Conservation (phyloP, 2,329 filamentous ascomycete genomes). For the Geosmithia flava region DNA sequence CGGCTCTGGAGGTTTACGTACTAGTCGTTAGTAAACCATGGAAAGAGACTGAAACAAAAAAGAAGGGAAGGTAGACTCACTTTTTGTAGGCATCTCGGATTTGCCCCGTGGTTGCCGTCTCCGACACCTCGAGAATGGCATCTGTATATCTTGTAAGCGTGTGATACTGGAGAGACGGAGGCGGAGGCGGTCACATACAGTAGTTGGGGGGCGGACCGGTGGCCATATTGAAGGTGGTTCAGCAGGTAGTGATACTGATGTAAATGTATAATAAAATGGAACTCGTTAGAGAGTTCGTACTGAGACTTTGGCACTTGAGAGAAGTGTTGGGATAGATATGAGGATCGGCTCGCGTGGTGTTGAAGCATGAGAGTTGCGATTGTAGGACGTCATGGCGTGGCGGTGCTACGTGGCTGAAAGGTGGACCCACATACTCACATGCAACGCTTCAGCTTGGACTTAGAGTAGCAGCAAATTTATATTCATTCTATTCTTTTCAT, state of each 20-base stretch:
- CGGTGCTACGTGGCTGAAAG: slow-evolving; percentile 4
- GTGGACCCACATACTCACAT: background rate
- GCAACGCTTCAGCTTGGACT: too few species aligned
- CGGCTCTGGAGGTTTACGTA: slow-evolving; percentile 42
- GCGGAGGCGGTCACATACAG: slow-evolving; percentile 27
- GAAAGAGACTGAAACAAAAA: background rate
- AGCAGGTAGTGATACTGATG: background rate
- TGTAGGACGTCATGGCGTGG: slow-evolving; percentile 4
- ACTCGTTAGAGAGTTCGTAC: too few species aligned
- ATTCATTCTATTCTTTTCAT: background rate
- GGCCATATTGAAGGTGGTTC: slow-evolving; percentile 14
- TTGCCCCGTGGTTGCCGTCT: slow-evolving; percentile 67
- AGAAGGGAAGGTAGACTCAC: slow-evolving; percentile 24
- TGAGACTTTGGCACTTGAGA: background rate
- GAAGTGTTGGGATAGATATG: background rate
- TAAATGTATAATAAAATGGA: background rate
- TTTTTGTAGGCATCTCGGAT: slow-evolving; percentile 93
- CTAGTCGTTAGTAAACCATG: background rate
- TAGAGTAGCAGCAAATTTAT: background rate
- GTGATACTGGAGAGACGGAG: background rate
- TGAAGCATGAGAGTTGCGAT: background rate
- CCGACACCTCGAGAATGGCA: slow-evolving; percentile 58
- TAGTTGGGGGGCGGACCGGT: slow-evolving; percentile 40
- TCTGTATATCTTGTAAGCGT: slow-evolving; percentile 31
- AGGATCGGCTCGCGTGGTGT: background rate